These are phyloP conservation scores for Penicillium freii DNA, from an alignment of 2,329 filamentous ascomycete species.

Conservation along the genomic window DNA sequence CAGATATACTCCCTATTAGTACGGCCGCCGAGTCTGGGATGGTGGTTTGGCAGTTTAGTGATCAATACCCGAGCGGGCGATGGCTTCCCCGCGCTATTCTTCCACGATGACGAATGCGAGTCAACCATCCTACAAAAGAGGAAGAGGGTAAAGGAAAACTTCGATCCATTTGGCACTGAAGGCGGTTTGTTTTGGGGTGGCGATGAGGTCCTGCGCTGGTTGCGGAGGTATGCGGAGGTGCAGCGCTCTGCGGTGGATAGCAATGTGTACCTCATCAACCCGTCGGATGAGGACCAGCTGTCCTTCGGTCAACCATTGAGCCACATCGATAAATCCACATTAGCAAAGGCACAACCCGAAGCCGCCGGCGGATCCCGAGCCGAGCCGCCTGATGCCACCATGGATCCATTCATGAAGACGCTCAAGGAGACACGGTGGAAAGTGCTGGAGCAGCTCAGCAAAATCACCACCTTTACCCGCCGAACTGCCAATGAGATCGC, in stretches of 20 bases:
- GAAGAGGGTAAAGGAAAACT: slow-evolving; percentile 75
- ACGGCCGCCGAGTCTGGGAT: slow-evolving; percentile 86
- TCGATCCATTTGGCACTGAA: slow-evolving; percentile 82
- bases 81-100: slow-evolving; percentile 92
- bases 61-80: slow-evolving; percentile 90
- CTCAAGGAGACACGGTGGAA: slow-evolving; percentile 96
- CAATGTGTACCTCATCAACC: slow-evolving; percentile 88
- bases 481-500: slow-evolving; percentile 88
- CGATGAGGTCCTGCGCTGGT: slow-evolving; percentile 89
- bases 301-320: slow-evolving; percentile 63
- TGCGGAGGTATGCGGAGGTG: slow-evolving; percentile 77
- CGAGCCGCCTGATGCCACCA: slow-evolving; percentile 62
- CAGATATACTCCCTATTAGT: slow-evolving; percentile 89
- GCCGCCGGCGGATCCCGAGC: slow-evolving; percentile 33
- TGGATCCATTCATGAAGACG: slow-evolving; percentile 92
- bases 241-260: slow-evolving; percentile 83
- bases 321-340: slow-evolving; percentile 41
- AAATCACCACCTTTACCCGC: slow-evolving; percentile 92
- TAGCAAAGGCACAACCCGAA: slow-evolving; percentile 34
- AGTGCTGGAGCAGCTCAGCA: slow-evolving; percentile 92
- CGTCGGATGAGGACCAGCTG: slow-evolving; percentile 75
- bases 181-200: slow-evolving; percentile 93
- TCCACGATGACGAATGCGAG: slow-evolving; percentile 95
- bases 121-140: slow-evolving; percentile 94
- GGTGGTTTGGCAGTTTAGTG: slow-evolving; percentile 97